These are phyloP conservation scores for Pleurozium schreberi DNA, from an alignment of 225 moss, liverwort and hornwort genomes.

Conservation along the genomic window DNA sequence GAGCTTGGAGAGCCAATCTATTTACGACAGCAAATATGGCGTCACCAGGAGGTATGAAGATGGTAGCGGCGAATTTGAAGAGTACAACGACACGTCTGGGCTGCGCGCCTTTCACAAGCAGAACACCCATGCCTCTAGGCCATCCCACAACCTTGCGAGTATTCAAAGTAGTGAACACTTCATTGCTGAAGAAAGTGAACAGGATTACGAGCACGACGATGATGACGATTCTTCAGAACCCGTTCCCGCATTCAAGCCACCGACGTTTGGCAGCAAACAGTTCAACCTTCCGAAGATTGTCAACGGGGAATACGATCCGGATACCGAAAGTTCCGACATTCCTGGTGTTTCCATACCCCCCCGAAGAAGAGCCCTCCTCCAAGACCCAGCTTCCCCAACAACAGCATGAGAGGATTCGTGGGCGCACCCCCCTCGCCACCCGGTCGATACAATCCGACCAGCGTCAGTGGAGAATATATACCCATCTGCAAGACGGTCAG, in stretches of 20 bases:
- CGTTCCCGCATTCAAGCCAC: constrained; percentile 37
- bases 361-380: not conserved
- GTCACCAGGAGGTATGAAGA: not conserved
- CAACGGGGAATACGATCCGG: constrained; percentile 1
- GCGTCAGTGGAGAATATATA: constrained; percentile 17
- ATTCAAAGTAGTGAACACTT: constrained; percentile 18
- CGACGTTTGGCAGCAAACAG: constrained; percentile 34
- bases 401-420: constrained; percentile 26
- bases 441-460: constrained; percentile 6
- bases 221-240: not conserved
- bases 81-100: constrained; percentile 31
- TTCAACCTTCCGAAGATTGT: constrained; percentile 21
- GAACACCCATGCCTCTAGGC: constrained; percentile 2
- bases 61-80: constrained; percentile 45
- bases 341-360: not conserved
- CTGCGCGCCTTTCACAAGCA: constrained; percentile 12
- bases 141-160: constrained; percentile 14
- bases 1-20: constrained; percentile 26
- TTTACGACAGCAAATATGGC: constrained; percentile 15
- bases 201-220: not conserved
- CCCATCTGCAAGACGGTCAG: constrained; percentile 44
- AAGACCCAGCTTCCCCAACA: not conserved
- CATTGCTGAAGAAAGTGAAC: constrained; percentile 8
- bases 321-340: not conserved
- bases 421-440: constrained; percentile 27